Base-by-base conservation (phyloP, 805 yeast species). In the Starmerella riodocensis region DNA sequence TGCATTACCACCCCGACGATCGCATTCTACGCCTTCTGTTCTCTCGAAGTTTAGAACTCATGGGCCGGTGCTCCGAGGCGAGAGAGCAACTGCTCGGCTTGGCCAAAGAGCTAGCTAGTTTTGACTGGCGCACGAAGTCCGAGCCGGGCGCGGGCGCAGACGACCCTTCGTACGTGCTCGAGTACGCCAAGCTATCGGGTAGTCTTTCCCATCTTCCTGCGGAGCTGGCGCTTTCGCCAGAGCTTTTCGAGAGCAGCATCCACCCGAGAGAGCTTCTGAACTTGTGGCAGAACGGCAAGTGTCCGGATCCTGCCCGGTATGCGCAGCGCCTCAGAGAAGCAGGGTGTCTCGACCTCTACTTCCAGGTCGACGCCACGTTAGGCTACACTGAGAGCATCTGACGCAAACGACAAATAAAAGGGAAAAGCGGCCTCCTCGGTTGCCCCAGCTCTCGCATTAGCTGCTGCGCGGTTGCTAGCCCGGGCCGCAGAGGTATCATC, bases 331-430 rank as follows among this genome's bases (percentile, higher is more conserved):
- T 44, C 7, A 32, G 20, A 26, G 32, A 29, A 1, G 25, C 29
- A 2, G 48, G 43, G 19, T 16, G 32, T 17, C 38, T 49, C 5
- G 1, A 81, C 78, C 20, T 64, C 63, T 7, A 66, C 60, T 1
- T 85, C 72, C 42, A 84, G 72, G 50, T 74, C 63, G 53, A 79
- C 29, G 20, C 37, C 20, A 37, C 41, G n/a, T 32, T 41, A n/a
- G 36, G 36, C 5, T 37, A 33, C 26, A 25, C 19, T 24, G 17
- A 23, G 29, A 12, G 5, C 13, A 6, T 9, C 6, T n/a, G 23
- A 12, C 9, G 14, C 6, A 23, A 23, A 23, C 25, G 11, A 23
- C 6, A 23, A 23, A 23, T 7, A 23, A 23, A 23, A 23, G 6
- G 25, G 25, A 11, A 11, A 23, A 23, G 25, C 11, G 6, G 25